Evolutionary conservation across 1,284 basidiomycete species (phyloP), one percentile per base, ranked within the genome.

Genomic region (Pyrrhoderma lamaoense): DNA sequence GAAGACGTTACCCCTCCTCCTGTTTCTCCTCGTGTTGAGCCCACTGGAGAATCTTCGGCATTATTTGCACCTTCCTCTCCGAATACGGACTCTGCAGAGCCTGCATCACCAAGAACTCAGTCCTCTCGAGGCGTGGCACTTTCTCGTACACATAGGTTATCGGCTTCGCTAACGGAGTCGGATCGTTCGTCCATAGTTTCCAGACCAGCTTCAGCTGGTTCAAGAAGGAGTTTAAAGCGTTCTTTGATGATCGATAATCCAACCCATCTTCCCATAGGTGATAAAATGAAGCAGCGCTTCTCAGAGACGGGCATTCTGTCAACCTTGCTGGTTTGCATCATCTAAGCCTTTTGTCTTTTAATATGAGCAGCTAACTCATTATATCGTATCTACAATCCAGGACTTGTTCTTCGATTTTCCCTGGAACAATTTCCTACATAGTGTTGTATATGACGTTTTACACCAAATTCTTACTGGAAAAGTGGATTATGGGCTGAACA

Each of bases 381-480:
- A n/a, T n/a, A n/a, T n/a, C n/a, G n/a, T n/a, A n/a, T n/a, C n/a
- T n/a, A n/a, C n/a, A n/a, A 31, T 18, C 42, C 59, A 92, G 88
- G 87, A 93, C 60, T 72, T 98, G 37, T 98, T 99, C 73, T 97
- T 98, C 65, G 83, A 90, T 55, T 96, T 88, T 61, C 93, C 93
- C 0, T 93, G 92, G 87, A 98, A 99, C 71, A 98, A 99, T 64
- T 98, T 99, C 65, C 70, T 99, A 39, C 96, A 99, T 66, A 94
- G 93, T 61, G 88, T 95, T 13, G 93, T 97, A 14, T 99, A 99
- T 64, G 96, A 99, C 66, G 75, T 98, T 45, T 75, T 99, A 1
- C 95, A 98, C 65, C 96, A 99, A 65, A 88, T 97, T 45, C 77
- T 99, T 57, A 95, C 90, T 11, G 93, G 93, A 13, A 77, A 82